phyloP scores from a whole-genome alignment of 139 green algal species.

The Picochlorum sp. region DNA sequence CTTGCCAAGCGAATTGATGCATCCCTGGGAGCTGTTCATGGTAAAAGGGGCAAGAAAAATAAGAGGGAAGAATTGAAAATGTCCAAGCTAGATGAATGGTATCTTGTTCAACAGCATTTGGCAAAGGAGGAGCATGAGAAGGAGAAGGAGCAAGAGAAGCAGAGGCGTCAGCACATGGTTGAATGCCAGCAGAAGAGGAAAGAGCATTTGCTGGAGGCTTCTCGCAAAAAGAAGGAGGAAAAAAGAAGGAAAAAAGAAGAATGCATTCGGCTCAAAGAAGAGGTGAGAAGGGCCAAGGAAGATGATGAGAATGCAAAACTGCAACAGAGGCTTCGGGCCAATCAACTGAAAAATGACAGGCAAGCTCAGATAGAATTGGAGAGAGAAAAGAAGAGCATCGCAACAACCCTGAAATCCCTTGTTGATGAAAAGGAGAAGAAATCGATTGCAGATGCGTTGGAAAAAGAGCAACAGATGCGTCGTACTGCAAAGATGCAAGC shows the following conservation, averaged over 20 bases:
- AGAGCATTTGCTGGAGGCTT: background rate
- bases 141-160: conserved; percentile 1
- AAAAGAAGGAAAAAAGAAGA: too few relatives aligned
- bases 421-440: conserved; percentile 3
- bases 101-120: background rate
- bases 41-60: background rate
- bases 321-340: background rate
- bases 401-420: background rate
- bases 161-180: background rate
- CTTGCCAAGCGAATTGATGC: background rate
- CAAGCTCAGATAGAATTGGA: conserved; percentile 1
- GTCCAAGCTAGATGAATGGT: conserved; percentile 2
- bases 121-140: background rate
- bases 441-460: background rate
- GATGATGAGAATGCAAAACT: too few relatives aligned
- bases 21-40: background rate
- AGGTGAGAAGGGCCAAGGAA: too few relatives aligned
- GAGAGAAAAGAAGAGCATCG: background rate
- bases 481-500: background rate
- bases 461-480: background rate
- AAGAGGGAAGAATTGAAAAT: background rate
- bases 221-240: background rate
- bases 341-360: conserved; percentile 1
- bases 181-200: background rate
- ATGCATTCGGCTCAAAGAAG: too few relatives aligned